A percentile compares a stretch with the other conserved stretches of the same genome.
phyloP scores from a whole-genome alignment of 306 rosid species.

The Fragaria nilgerrensis region DNA sequence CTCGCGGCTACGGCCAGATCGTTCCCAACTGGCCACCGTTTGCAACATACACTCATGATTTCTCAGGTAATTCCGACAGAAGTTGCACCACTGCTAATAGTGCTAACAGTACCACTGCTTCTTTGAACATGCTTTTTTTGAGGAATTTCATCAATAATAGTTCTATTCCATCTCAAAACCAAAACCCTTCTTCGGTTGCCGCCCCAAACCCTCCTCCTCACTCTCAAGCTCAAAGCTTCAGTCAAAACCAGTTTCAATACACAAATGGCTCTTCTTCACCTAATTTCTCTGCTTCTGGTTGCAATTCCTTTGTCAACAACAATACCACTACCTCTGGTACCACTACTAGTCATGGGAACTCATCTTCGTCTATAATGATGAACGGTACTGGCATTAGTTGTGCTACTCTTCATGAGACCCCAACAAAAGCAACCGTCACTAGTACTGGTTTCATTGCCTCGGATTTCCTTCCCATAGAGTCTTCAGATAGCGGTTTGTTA shows the following conservation, averaged over 20 bases:
- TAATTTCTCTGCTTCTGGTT: background rate
- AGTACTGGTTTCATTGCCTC: background rate
- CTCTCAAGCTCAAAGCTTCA: background rate
- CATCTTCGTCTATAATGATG: background rate
- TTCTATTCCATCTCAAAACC: slow-evolving; percentile 16
- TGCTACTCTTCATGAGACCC: background rate
- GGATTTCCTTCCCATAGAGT: slow-evolving; percentile 47
- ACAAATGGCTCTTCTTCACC: background rate
- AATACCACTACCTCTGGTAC: background rate
- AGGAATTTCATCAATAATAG: slow-evolving; percentile 38
- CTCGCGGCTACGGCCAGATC: slow-evolving; percentile 11
- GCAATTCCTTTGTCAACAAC: background rate
- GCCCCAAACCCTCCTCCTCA: slow-evolving; percentile 17
- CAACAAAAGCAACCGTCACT: background rate
- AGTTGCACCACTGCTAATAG: slow-evolving; percentile 18
- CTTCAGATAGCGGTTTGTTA: slow-evolving; percentile 66
- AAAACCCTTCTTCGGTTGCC: background rate
- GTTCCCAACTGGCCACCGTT: slow-evolving; percentile 26
- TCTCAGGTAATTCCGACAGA: background rate
- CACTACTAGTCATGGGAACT: background rate
- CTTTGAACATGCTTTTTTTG: slow-evolving; percentile 54
- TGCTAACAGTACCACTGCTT: background rate
- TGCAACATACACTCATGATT: slow-evolving; percentile 1
- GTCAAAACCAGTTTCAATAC: background rate
- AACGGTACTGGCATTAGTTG: background rate